Percentiles rank a stretch among this genome's conserved stretches.
These are phyloP conservation scores for Pythium guiyangense DNA, from an alignment of 352 stramenopile genomes.

Conservation along the genomic window DNA sequence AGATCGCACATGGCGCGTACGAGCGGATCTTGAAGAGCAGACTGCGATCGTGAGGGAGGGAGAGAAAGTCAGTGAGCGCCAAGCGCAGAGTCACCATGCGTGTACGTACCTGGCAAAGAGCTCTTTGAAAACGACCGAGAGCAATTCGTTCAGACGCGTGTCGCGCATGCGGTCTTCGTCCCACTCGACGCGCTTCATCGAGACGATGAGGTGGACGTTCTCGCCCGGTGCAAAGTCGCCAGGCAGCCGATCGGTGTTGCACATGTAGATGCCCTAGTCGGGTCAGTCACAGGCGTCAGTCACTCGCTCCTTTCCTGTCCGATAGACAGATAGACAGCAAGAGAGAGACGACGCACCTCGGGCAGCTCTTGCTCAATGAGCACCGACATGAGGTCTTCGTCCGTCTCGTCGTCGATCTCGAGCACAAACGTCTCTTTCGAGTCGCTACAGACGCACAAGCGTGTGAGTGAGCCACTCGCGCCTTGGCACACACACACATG, in stretches of 20 bases:
- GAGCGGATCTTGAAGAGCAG: conserved; percentile 64
- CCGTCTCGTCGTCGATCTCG: conserved; percentile 91
- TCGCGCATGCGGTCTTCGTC: conserved; percentile 86
- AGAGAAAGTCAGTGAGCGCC: not conserved
- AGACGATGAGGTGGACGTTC: conserved; percentile 84
- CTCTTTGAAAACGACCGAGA: conserved; percentile 84
- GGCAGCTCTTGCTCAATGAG: conserved; percentile 84
- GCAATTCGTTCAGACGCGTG: conserved; percentile 76
- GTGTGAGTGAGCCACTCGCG: not conserved
- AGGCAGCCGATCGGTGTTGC: conserved; percentile 75
- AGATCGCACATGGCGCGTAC: conserved; percentile 82
- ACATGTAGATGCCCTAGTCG: conserved; percentile 75
- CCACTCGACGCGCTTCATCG: conserved; percentile 86
- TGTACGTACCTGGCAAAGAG: conserved; percentile 72
- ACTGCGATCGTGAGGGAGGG: conserved; percentile 18
- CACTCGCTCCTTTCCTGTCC: not conserved
- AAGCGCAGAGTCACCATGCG: not conserved
- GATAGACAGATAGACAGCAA: not conserved
- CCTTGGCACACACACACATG: not conserved
- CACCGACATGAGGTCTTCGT: conserved; percentile 91
- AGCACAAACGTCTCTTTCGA: conserved; percentile 86
- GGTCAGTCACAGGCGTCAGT: conserved; percentile 1
- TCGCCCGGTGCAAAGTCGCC: conserved; percentile 62
- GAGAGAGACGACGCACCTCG: conserved; percentile 32
- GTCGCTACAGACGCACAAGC: conserved; percentile 32